Conservation (phyloP, 768 basidiomycete genomes). For the Hygrophoropsis aurantiaca region DNA sequence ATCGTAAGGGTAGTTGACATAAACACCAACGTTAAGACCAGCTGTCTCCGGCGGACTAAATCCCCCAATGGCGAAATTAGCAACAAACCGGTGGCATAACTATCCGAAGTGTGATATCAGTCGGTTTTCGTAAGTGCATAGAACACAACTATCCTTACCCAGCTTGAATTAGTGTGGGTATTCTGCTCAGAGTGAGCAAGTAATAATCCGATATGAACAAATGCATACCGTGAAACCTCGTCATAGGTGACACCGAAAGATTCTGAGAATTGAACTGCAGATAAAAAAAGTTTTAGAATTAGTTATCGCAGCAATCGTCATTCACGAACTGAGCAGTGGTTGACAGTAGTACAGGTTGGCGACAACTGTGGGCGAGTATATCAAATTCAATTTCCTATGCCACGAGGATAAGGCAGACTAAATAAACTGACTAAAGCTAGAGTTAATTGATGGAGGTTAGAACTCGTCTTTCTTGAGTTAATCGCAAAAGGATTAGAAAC, state of each 20-base stretch:
- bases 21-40: slow-evolving; percentile 59
- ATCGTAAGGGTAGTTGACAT: slow-evolving; percentile 62
- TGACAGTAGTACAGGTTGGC: slow-evolving; percentile 86
- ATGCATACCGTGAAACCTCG: slow-evolving; percentile 33
- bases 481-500: slow-evolving; percentile 33
- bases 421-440: slow-evolving; percentile 20
- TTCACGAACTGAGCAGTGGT: slow-evolving; percentile 64
- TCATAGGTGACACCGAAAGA: slow-evolving; percentile 39
- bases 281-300: background rate
- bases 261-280: slow-evolving; percentile 33
- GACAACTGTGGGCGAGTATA: slow-evolving; percentile 39
- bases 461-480: no score
- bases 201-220: background rate
- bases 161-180: slow-evolving; percentile 67
- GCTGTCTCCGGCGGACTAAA: slow-evolving; percentile 70
- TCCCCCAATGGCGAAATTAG: slow-evolving; percentile 84
- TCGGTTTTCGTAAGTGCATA: background rate
- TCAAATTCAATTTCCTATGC: background rate
- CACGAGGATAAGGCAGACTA: no score
- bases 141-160: slow-evolving; percentile 47
- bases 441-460: no score
- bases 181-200: slow-evolving; percentile 32
- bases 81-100: slow-evolving; percentile 72
- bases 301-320: background rate
- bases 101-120: slow-evolving; percentile 19